Evolutionary conservation across 352 stramenopile genomes (phyloP).

Genomic region (Globisporangium okanoganense): DNA sequence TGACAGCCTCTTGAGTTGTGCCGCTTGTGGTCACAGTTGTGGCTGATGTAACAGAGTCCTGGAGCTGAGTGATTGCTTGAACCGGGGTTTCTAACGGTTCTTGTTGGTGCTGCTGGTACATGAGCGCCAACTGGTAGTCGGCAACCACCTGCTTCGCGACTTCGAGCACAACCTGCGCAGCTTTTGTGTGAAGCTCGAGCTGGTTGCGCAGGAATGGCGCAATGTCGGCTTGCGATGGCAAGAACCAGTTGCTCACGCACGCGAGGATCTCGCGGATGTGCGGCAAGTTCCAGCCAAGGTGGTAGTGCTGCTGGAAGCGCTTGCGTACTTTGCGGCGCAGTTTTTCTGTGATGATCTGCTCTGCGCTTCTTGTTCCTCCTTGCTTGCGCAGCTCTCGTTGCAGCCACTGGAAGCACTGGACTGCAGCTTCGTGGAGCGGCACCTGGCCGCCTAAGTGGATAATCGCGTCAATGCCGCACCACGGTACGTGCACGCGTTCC

Average conservation of each 20-base stretch:
- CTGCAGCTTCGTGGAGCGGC: conserved; percentile 58
- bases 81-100: background rate
- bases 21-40: background rate
- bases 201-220: conserved; percentile 59
- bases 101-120: conserved; percentile 14
- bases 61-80: background rate
- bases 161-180: conserved; percentile 34
- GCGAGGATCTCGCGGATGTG: conserved; percentile 57
- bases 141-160: conserved; percentile 45
- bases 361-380: background rate
- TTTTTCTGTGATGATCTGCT: conserved; percentile 1
- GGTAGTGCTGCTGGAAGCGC: conserved; percentile 74
- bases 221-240: conserved; percentile 50
- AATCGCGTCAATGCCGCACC: conserved; percentile 68
- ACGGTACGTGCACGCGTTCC: conserved; percentile 45
- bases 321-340: conserved; percentile 39
- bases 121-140: conserved; percentile 55
- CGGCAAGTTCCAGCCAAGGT: conserved; percentile 58
- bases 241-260: conserved; percentile 64
- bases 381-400: conserved; percentile 25
- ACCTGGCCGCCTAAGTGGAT: conserved; percentile 74
- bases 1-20: background rate
- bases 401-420: conserved; percentile 62
- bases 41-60: background rate
- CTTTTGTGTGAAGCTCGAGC: conserved; percentile 19